Percentiles rank a stretch among this genome's conserved stretches.
Evolutionary conservation across 2,329 filamentous ascomycete species (phyloP).

Genomic region (Alternaria angustiovoidea): DNA sequence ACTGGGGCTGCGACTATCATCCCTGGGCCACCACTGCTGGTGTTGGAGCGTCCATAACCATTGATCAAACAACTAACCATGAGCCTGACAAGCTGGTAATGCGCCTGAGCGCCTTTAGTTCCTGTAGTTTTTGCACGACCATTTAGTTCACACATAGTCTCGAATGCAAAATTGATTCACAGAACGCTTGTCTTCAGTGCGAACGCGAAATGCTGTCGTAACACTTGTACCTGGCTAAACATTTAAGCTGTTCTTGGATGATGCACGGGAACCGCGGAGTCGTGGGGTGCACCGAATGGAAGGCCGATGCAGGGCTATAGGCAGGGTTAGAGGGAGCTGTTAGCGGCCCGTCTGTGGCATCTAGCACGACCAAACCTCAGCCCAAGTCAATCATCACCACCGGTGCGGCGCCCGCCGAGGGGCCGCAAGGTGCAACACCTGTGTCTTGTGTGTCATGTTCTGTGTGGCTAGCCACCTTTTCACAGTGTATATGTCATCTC

Average conservation of each 20-base stretch:
- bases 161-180: background rate
- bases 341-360: constrained; percentile 7
- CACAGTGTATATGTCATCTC: constrained; percentile 3
- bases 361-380: constrained; percentile 6
- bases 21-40: background rate
- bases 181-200: background rate
- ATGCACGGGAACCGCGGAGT: constrained; percentile 9
- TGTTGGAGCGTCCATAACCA: background rate
- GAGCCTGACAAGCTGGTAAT: background rate
- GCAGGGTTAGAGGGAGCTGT: constrained; percentile 5
- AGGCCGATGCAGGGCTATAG: constrained; percentile 1
- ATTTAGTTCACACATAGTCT: background rate
- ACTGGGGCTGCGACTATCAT: background rate
- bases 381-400: constrained; percentile 9
- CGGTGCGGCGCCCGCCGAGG: constrained; percentile 12
- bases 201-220: background rate
- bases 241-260: constrained; percentile 2
- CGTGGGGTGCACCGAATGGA: constrained; percentile 7
- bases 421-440: constrained; percentile 8
- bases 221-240: constrained; percentile 15
- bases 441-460: constrained; percentile 8
- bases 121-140: background rate
- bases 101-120: background rate
- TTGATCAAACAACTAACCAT: background rate
- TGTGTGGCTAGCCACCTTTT: background rate